A percentile compares a stretch with the other conserved stretches of the same genome.
Conservation (phyloP, 768 basidiomycete genomes). For the Xanthoconium stramineum region DNA sequence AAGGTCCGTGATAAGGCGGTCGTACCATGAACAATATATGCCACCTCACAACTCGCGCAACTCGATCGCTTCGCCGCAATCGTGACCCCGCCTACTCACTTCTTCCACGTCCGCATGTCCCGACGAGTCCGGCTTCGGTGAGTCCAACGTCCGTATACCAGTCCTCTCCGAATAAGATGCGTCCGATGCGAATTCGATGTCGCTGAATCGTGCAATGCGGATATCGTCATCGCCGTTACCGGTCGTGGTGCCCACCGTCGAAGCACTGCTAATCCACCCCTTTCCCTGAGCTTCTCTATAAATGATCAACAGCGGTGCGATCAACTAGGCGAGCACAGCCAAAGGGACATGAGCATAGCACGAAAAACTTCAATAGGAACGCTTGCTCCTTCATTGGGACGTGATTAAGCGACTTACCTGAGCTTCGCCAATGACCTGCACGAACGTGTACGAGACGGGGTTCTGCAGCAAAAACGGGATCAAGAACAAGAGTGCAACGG, state of each 20-base stretch:
- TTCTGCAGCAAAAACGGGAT: slow-evolving; percentile 23
- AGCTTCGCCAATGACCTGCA: slow-evolving; percentile 34
- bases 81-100: slow-evolving; percentile 40
- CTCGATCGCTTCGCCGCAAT: slow-evolving; percentile 38
- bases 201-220: slow-evolving; percentile 19
- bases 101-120: slow-evolving; percentile 48
- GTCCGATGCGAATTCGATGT: slow-evolving; percentile 23
- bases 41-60: neutral
- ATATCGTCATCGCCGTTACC: slow-evolving; percentile 1
- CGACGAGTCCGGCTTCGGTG: slow-evolving; percentile 4
- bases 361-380: neutral
- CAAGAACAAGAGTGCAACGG: slow-evolving; percentile 25
- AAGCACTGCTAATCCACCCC: slow-evolving; percentile 30
- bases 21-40: too few species aligned
- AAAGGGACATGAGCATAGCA: slow-evolving; percentile 8
- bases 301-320: slow-evolving; percentile 38
- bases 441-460: slow-evolving; percentile 30
- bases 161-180: neutral
- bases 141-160: slow-evolving; percentile 1
- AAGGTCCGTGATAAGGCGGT: neutral
- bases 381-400: neutral
- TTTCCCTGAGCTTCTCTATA: slow-evolving; percentile 37
- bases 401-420: slow-evolving; percentile 23
- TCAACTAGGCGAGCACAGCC: slow-evolving; percentile 23
- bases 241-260: slow-evolving; percentile 3